phyloP scores from a whole-genome alignment of 192 early-diverging fungal genomes.

The Jimgerdemannia flammicorona region DNA sequence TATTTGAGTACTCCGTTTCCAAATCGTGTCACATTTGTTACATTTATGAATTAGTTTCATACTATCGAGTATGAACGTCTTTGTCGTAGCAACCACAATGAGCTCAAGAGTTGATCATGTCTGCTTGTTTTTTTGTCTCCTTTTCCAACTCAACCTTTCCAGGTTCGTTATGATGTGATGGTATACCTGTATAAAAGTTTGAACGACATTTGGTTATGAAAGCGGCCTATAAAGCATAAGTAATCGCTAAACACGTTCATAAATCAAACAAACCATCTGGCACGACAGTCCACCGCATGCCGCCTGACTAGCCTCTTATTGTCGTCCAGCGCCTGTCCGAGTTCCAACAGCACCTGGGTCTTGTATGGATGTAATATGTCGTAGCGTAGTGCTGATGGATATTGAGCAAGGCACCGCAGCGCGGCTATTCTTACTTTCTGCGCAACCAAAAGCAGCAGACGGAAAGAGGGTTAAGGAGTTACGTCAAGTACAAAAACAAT shows the following conservation, averaged over 20 bases:
- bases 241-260: background rate
- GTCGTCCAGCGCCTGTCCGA: slow-evolving; percentile 76
- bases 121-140: too few relatives aligned
- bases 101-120: too few relatives aligned
- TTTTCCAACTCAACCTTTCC: too few relatives aligned
- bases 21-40: too few relatives aligned
- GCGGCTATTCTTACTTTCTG: slow-evolving; percentile 56
- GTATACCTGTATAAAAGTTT: background rate
- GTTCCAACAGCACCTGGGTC: slow-evolving; percentile 54
- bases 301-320: slow-evolving; percentile 81
- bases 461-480: slow-evolving; percentile 11
- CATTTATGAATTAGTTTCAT: too few relatives aligned
- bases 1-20: too few relatives aligned
- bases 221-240: background rate
- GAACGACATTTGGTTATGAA: background rate
- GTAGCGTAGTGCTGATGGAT: slow-evolving; percentile 61
- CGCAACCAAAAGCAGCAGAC: slow-evolving; percentile 37
- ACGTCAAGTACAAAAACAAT: background rate
- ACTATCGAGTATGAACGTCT: too few relatives aligned
- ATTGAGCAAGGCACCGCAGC: slow-evolving; percentile 59
- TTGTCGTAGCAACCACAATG: too few relatives aligned
- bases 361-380: slow-evolving; percentile 60
- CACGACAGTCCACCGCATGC: slow-evolving; percentile 83
- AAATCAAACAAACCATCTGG: slow-evolving; percentile 64
- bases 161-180: too few relatives aligned